These are phyloP conservation scores for Hippophae rhamnoides DNA, from an alignment of 306 rosid species.

Conservation along the genomic window DNA sequence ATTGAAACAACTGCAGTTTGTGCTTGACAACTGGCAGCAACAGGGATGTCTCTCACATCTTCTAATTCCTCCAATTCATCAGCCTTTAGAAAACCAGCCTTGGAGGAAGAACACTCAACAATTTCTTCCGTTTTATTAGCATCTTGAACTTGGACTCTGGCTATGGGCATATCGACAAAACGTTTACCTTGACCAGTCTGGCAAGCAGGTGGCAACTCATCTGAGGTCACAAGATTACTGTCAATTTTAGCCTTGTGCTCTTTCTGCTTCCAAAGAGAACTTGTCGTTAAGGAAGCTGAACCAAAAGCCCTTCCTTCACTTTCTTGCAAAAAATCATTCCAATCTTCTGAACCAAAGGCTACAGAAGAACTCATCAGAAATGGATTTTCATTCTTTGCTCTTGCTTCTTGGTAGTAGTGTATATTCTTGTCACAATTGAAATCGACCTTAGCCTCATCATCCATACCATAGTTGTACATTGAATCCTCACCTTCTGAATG, in stretches of 20 bases:
- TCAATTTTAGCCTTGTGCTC: constrained; percentile 16
- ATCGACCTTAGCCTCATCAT: constrained; percentile 26
- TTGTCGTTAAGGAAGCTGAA: constrained; percentile 23
- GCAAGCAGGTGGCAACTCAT: constrained; percentile 12
- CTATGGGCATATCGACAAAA: constrained; percentile 11
- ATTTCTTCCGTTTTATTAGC: constrained; percentile 17
- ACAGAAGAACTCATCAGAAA: constrained; percentile 66
- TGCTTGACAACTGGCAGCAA: constrained; percentile 28
- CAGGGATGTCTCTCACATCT: constrained; percentile 38
- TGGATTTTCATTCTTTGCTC: constrained; percentile 42
- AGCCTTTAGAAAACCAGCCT: constrained; percentile 8
- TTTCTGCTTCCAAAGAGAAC: constrained; percentile 18
- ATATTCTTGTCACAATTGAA: constrained; percentile 17
- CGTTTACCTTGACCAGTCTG: constrained; percentile 23
- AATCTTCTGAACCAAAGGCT: constrained; percentile 71
- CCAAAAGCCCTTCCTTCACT: constrained; percentile 17
- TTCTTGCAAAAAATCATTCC: constrained; percentile 62
- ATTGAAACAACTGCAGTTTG: constrained; percentile 26
- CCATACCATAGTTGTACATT: constrained; percentile 39
- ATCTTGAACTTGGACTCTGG: constrained; percentile 21
- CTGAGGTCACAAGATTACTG: constrained; percentile 4
- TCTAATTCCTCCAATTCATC: constrained; percentile 21
- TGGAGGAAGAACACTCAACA: constrained; percentile 6
- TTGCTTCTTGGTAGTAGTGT: constrained; percentile 16
- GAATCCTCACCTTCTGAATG: constrained; percentile 74